phyloP scores from a whole-genome alignment of 2,329 filamentous ascomycete genomes.

The Apiospora rasikravindrae region DNA sequence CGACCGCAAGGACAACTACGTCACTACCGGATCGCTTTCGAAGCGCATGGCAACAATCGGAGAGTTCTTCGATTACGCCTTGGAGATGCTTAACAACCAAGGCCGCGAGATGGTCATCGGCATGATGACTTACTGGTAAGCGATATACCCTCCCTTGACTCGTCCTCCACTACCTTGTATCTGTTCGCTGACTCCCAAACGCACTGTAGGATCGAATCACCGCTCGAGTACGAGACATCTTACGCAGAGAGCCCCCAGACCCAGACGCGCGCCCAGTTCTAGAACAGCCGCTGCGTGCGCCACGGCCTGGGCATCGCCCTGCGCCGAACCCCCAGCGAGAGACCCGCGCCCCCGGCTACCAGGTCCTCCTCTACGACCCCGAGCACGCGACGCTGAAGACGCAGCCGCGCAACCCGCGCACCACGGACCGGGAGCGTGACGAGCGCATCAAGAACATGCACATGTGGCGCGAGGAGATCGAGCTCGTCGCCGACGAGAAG shows the following conservation, averaged over 20 bases:
- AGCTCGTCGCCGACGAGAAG: not conserved
- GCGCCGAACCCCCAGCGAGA: not conserved
- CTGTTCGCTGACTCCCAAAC: no score
- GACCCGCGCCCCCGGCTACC: not conserved
- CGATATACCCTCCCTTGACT: no score
- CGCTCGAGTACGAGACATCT: not conserved
- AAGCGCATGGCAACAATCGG: not conserved
- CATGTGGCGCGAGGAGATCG: slow-evolving; percentile 11
- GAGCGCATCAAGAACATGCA: not conserved
- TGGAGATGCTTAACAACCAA: not conserved
- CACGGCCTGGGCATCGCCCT: slow-evolving; percentile 19
- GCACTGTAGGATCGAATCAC: not conserved
- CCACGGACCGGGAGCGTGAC: not conserved
- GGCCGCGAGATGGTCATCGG: slow-evolving; percentile 3
- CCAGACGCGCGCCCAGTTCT: slow-evolving; percentile 7
- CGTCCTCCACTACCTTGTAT: no score
- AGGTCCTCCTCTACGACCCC: slow-evolving; percentile 19
- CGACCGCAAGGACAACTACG: not conserved
- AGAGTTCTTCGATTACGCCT: slow-evolving; percentile 9
- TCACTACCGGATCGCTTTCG: not conserved
- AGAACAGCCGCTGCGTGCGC: slow-evolving; percentile 14
- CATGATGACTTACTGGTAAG: slow-evolving; percentile 18
- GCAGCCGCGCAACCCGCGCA: not conserved
- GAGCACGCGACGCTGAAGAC: not conserved
- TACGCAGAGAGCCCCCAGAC: not conserved